A percentile compares a stretch with the other conserved stretches of the same genome.
phyloP scores from a whole-genome alignment of 257 asterid species.

The Nemophila menziesii region DNA sequence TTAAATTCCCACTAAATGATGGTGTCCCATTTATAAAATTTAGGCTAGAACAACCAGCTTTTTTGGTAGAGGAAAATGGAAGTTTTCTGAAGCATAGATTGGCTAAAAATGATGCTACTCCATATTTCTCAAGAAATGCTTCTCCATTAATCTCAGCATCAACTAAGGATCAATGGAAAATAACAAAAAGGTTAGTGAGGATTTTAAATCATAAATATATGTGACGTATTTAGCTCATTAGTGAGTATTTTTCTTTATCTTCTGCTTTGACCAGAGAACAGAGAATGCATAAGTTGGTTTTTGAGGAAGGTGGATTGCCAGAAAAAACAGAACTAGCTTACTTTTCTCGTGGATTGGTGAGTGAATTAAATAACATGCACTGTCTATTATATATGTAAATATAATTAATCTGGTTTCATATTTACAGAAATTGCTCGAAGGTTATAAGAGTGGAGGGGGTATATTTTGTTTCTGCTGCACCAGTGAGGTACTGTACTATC shows the following conservation, averaged over 20 bases:
- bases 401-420: constrained; percentile 9
- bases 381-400: background rate
- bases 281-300: constrained; percentile 87
- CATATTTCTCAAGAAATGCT: no score
- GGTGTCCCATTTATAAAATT: no score
- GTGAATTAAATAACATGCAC: constrained; percentile 9
- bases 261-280: constrained; percentile 54
- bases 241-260: constrained; percentile 7
- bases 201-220: background rate
- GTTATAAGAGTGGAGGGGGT: constrained; percentile 82
- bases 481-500: constrained; percentile 58
- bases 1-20: no score
- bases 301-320: constrained; percentile 84
- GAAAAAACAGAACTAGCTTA: constrained; percentile 91
- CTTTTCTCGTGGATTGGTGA: constrained; percentile 91
- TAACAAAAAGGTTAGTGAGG: constrained; percentile 68
- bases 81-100: no score
- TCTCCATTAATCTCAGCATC: constrained; percentile 19
- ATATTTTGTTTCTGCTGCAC: constrained; percentile 86
- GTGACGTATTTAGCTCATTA: constrained; percentile 6
- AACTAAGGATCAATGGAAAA: constrained; percentile 51
- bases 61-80: no score
- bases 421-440: constrained; percentile 71
- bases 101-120: no score
- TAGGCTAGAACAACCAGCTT: no score